Base-by-base conservation (phyloP, 2,329 filamentous ascomycete genomes). In the Cladosporium phlei region DNA sequence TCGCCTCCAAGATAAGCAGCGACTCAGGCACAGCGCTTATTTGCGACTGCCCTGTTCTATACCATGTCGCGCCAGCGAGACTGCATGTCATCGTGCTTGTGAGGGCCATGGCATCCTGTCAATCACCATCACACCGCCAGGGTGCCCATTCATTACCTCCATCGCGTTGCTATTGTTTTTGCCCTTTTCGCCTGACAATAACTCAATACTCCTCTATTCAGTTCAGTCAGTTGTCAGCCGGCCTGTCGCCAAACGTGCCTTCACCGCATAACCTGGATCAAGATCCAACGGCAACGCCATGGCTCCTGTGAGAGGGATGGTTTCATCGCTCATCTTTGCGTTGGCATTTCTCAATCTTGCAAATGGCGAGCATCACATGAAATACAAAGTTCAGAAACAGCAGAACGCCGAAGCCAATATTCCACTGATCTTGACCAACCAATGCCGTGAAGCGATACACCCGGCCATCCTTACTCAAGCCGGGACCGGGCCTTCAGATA, bases 401-500 rank as follows among this genome's bases (percentile, higher is more conserved):
- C 62, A 61, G 47, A 46, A 38, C 40, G 49, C 39, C 39, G 42
- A 47, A 25, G 50, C 48, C 30, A 53, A 53, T 20, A 60, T 62
- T 1, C 83, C 84, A 5, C 69, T 93, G 20, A 71, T 80, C 5
- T 72, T 93, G 47, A 83, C 80, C 49, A 94, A 91, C 67, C 74
- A 76, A 47, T 94, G 88, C 59, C 70, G 73, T 8, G 77, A 85
- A 16, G 80, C 77, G 1, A 80, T 93, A 52, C 91, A 85, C 77
- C 87, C 88, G 1, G 88, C 80, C 8, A 79, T 93, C 50, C 76
- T 78, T 11, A 88, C 86, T 0, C 85, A 90, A 59, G 74, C 78
- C 37, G 87, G 87, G 17, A 78, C 76, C 11, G 83, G 82, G 1
- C 85, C 86, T 5, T 73, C 74, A 2, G 74, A 72, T 9, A 80